These are phyloP conservation scores for Alternaria sp. DNA, from an alignment of 2,329 filamentous ascomycete species.

Conservation along the genomic window DNA sequence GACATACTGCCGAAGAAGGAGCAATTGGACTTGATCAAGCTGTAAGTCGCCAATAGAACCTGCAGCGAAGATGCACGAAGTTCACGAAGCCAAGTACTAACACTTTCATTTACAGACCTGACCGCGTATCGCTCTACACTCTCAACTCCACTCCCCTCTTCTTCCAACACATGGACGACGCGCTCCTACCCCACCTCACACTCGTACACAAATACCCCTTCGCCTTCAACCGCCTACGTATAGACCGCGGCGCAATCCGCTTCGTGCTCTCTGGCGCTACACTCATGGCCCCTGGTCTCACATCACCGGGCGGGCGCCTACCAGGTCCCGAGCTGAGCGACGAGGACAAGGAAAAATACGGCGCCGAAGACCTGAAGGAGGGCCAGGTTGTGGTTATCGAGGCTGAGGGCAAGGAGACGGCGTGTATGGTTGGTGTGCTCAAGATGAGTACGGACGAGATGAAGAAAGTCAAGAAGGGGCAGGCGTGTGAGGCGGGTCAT, in stretches of 20 bases:
- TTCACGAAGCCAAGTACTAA: conserved; percentile 12
- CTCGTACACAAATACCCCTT: conserved; percentile 90
- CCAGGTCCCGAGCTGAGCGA: conserved; percentile 61
- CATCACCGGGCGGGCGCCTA: conserved; percentile 80
- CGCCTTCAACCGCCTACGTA: conserved; percentile 83
- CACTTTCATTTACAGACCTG: conserved; percentile 63
- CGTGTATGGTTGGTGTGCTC: conserved; percentile 85
- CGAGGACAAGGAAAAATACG: conserved; percentile 55
- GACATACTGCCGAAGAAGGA: conserved; percentile 95
- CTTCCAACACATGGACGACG: conserved; percentile 83
- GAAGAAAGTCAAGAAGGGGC: conserved; percentile 92
- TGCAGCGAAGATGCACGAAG: too few relatives aligned
- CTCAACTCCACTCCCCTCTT: conserved; percentile 82
- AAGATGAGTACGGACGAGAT: conserved; percentile 89
- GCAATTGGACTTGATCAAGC: conserved; percentile 87
- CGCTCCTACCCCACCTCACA: conserved; percentile 84
- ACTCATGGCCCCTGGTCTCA: conserved; percentile 95
- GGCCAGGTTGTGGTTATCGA: conserved; percentile 87
- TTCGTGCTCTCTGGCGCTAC: conserved; percentile 94
- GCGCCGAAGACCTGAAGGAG: conserved; percentile 73
- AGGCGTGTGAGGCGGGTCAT: conserved; percentile 92
- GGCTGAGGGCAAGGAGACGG: conserved; percentile 92
- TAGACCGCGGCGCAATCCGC: conserved; percentile 94
- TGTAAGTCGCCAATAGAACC: conserved; percentile 56
- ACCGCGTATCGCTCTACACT: conserved; percentile 88